These are phyloP conservation scores for Pogostemon cablin DNA, from an alignment of 257 asterid genomes.

Conservation along the genomic window DNA sequence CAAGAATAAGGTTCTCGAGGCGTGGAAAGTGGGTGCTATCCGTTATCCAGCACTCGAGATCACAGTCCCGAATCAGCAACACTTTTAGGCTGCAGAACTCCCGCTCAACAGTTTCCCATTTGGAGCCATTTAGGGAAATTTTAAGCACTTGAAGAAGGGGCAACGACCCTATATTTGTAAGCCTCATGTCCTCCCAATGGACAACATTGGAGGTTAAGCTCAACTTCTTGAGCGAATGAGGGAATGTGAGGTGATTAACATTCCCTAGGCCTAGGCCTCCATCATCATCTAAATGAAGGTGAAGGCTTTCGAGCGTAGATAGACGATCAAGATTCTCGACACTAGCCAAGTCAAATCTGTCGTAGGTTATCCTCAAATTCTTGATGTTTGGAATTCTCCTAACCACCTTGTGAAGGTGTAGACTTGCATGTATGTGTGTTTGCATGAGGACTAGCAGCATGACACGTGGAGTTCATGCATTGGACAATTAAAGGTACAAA, in stretches of 20 bases:
- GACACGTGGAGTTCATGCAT: too few relatives aligned
- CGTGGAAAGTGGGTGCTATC: conserved; percentile 33
- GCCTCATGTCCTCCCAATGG: conserved; percentile 24
- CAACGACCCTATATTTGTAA: conserved; percentile 4
- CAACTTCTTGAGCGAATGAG: conserved; percentile 1
- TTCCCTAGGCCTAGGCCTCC: too few relatives aligned
- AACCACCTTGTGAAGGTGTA: neutral
- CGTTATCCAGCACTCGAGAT: neutral
- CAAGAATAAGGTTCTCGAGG: conserved; percentile 32
- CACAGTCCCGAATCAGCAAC: neutral
- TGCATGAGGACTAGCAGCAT: too few relatives aligned
- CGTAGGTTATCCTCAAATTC: neutral
- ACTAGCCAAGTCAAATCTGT: too few relatives aligned
- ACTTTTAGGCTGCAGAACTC: conserved; percentile 6
- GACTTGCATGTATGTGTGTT: too few relatives aligned
- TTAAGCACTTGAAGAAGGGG: conserved; percentile 23
- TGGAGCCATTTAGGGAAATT: neutral
- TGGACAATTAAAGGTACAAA: too few relatives aligned
- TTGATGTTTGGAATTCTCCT: conserved; percentile 28
- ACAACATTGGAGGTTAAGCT: neutral
- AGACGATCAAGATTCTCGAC: conserved; percentile 8
- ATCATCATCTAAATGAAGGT: too few relatives aligned
- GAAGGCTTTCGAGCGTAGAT: conserved; percentile 8
- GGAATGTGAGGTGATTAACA: conserved; percentile 15
- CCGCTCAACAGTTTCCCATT: conserved; percentile 23